A percentile compares a stretch with the other conserved stretches of the same genome.
Evolutionary conservation across 805 yeast species (phyloP).

Genomic region (Saccharomycodes ludwigii): DNA sequence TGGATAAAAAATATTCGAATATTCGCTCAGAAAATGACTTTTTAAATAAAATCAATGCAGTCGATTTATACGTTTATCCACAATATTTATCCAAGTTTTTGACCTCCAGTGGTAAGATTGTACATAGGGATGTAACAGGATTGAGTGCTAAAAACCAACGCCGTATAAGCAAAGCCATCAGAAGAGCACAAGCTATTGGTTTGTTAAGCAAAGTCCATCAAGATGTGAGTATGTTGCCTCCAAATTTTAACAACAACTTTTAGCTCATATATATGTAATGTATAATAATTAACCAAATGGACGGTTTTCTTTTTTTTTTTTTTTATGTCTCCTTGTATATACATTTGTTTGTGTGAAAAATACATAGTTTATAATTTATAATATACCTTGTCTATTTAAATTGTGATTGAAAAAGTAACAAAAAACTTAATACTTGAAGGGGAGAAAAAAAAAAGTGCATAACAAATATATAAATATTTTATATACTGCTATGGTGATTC

Average conservation of each 20-base stretch:
- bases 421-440: background rate
- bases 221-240: conserved; percentile 36
- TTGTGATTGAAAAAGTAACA: no score
- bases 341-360: background rate
- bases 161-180: conserved; percentile 60
- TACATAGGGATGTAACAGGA: conserved; percentile 62
- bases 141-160: conserved; percentile 56
- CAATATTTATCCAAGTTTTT: conserved; percentile 52
- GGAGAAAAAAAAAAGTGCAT: background rate
- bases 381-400: no score
- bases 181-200: conserved; percentile 73
- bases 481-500: conserved; percentile 11
- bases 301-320: background rate
- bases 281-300: conserved; percentile 3
- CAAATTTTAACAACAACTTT: conserved; percentile 9
- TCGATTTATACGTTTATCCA: conserved; percentile 63
- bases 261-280: conserved; percentile 8
- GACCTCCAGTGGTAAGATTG: conserved; percentile 62
- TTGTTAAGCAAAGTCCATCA: conserved; percentile 64
- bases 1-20: conserved; percentile 30
- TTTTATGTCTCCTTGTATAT: background rate
- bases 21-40: conserved; percentile 19
- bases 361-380: no score
- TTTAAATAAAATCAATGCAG: conserved; percentile 47
- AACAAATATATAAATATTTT: background rate